Conservation (phyloP, 768 basidiomycete species). For the Stropharia rugosoannulata region DNA sequence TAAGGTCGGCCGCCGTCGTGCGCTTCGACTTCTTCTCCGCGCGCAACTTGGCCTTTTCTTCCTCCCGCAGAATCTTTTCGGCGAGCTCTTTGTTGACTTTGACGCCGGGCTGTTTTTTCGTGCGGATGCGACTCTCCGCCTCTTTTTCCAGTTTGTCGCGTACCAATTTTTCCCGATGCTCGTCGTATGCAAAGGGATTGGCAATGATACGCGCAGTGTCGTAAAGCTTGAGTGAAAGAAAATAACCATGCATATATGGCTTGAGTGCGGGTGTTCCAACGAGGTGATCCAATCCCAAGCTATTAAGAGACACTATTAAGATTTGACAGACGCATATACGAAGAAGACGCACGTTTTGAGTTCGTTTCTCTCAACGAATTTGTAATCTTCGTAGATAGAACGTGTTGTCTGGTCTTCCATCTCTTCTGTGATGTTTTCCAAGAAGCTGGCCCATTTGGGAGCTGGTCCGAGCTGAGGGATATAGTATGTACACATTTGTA, state of each 20-base stretch:
- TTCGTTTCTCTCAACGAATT: constrained; percentile 89
- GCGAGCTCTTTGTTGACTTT: constrained; percentile 84
- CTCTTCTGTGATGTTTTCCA: constrained; percentile 98
- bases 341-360: constrained; percentile 66
- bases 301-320: constrained; percentile 27
- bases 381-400: constrained; percentile 93
- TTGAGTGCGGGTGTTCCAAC: constrained; percentile 94
- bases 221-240: constrained; percentile 93
- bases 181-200: constrained; percentile 94
- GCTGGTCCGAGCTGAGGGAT: constrained; percentile 96
- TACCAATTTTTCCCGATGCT: constrained; percentile 88
- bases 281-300: constrained; percentile 93
- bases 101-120: constrained; percentile 67
- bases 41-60: constrained; percentile 56
- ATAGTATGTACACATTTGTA: constrained; percentile 92
- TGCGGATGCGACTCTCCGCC: constrained; percentile 88
- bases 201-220: constrained; percentile 93
- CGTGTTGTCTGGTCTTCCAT: constrained; percentile 87
- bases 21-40: constrained; percentile 53
- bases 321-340: constrained; percentile 2
- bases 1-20: constrained; percentile 32
- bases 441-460: constrained; percentile 95
- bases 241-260: constrained; percentile 99
- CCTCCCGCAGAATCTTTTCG: constrained; percentile 72
- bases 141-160: constrained; percentile 91